These are phyloP conservation scores for Cordyceps javanica DNA, from an alignment of 2,329 filamentous ascomycete genomes.

Conservation along the genomic window DNA sequence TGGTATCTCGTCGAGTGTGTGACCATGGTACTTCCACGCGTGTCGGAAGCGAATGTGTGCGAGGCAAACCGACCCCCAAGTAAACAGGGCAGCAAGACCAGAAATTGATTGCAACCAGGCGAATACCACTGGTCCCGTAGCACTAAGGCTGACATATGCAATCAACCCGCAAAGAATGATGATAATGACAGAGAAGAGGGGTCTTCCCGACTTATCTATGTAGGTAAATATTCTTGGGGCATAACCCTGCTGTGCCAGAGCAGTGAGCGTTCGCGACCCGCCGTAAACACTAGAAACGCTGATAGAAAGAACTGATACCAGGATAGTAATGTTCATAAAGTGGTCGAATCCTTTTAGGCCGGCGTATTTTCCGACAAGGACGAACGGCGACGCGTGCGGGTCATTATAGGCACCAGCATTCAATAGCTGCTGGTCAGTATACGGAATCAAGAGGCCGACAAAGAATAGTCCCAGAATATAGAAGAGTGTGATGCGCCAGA, in stretches of 20 bases:
- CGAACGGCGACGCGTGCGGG: conserved; percentile 41
- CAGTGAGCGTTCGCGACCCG: conserved; percentile 48
- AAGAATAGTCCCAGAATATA: conserved; percentile 45
- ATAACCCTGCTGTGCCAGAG: conserved; percentile 50
- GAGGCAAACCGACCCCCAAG: conserved; percentile 60
- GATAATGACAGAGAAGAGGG: conserved; percentile 38
- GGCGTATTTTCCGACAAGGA: conserved; percentile 42
- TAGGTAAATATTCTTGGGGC: conserved; percentile 48
- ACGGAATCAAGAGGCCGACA: conserved; percentile 37
- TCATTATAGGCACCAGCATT: conserved; percentile 32
- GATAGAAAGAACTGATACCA: conserved; percentile 48
- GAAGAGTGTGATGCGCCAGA: conserved; percentile 47
- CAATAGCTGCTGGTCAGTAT: conserved; percentile 22
- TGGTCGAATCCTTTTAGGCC: conserved; percentile 40
- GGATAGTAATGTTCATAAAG: conserved; percentile 50
- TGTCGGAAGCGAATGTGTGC: conserved; percentile 41
- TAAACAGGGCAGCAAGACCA: conserved; percentile 56
- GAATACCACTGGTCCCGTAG: conserved; percentile 47
- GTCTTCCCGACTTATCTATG: conserved; percentile 47
- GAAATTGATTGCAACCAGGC: conserved; percentile 60
- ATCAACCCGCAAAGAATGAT: conserved; percentile 42
- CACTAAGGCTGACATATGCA: conserved; percentile 39
- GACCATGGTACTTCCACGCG: conserved; percentile 54
- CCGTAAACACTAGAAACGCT: conserved; percentile 50
- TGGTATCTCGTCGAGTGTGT: conserved; percentile 57